Percentiles rank a stretch among this genome's conserved stretches.
These are phyloP conservation scores for Penicillium psychrosexuale DNA, from an alignment of 2,329 filamentous ascomycete species.

Conservation along the genomic window DNA sequence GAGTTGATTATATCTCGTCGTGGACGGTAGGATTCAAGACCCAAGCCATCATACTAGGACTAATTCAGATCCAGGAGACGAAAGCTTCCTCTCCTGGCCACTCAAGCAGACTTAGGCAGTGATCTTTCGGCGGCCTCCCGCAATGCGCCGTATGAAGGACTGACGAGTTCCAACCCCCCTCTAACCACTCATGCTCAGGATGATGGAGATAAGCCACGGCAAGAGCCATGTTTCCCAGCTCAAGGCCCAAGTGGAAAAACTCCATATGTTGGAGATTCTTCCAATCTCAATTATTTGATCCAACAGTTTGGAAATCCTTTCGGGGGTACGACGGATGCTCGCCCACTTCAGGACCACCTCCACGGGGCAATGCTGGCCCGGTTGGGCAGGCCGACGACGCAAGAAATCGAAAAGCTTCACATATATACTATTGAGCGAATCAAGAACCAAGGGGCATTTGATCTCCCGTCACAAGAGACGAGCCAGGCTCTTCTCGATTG, in stretches of 20 bases:
- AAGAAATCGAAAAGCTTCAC: constrained; percentile 10
- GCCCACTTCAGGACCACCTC: constrained; percentile 18
- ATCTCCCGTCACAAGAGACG: constrained; percentile 11
- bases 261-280: constrained; percentile 23
- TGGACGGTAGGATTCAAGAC: constrained; percentile 14
- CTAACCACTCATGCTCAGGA: neutral
- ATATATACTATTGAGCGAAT: neutral
- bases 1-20: constrained; percentile 16
- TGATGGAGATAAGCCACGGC: neutral
- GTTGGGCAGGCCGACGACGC: constrained; percentile 12
- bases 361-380: constrained; percentile 19
- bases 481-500: constrained; percentile 18
- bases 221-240: constrained; percentile 12
- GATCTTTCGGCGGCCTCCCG: neutral
- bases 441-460: constrained; percentile 18
- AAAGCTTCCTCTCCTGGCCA: neutral
- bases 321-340: constrained; percentile 5
- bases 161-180: neutral
- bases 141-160: neutral
- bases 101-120: neutral
- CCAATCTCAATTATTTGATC: constrained; percentile 26
- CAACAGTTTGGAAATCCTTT: constrained; percentile 26
- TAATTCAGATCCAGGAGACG: constrained; percentile 1
- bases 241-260: constrained; percentile 4
- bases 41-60: neutral